Evolutionary conservation across 306 rosid species (phyloP).

Genomic region (Glycine soja): DNA sequence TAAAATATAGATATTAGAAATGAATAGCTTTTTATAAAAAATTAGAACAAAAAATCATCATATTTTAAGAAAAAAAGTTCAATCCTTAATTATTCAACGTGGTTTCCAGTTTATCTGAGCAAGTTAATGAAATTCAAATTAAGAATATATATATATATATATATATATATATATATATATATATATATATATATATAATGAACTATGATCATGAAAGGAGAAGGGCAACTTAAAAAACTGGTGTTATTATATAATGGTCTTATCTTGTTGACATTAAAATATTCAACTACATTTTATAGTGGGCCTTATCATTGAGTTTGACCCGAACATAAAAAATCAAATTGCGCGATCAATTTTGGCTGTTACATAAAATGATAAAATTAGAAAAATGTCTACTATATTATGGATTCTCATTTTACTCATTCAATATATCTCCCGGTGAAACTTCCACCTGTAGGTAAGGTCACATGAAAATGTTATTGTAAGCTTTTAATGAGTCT

Average conservation of each 20-base stretch:
- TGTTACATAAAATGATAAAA: conserved; percentile 38
- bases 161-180: too few relatives aligned
- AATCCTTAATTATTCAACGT: too few relatives aligned
- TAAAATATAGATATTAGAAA: not conserved
- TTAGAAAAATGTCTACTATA: not conserved
- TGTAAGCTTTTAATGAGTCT: too few relatives aligned
- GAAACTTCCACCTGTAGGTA: too few relatives aligned
- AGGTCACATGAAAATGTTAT: too few relatives aligned
- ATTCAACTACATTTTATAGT: conserved; percentile 30
- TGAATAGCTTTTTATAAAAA: too few relatives aligned
- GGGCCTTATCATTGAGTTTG: conserved; percentile 57
- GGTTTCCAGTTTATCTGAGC: not conserved
- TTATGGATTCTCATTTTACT: conserved; percentile 11
- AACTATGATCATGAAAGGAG: not conserved
- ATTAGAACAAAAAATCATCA: not conserved
- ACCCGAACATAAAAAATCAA: conserved; percentile 12
- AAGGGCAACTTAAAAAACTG: conserved; percentile 38
- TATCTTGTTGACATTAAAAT: conserved; percentile 39
- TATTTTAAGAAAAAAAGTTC: too few relatives aligned
- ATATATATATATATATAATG: not conserved
- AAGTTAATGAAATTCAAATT: not conserved
- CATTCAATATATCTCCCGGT: not conserved
- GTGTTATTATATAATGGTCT: conserved; percentile 30
- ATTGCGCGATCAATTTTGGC: conserved; percentile 47
- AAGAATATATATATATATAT: not conserved